A percentile compares a stretch with the other conserved stretches of the same genome.
phyloP scores from a whole-genome alignment of 1,139 yeast species.

The Pneumocystis oryctolagi region DNA sequence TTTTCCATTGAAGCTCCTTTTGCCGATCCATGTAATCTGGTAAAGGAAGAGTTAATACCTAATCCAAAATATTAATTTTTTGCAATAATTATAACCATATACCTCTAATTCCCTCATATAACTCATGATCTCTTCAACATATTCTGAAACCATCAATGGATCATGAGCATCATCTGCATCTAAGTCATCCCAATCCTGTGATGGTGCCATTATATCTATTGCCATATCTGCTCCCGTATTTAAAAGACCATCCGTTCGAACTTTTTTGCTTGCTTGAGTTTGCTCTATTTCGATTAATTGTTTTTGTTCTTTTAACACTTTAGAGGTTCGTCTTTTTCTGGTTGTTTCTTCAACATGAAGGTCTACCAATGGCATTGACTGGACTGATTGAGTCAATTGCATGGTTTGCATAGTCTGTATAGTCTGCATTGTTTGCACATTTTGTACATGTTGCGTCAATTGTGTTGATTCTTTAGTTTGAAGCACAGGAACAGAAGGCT shows the following conservation, averaged over 20 bases:
- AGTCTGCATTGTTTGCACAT: too few species aligned
- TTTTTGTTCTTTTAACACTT: not conserved
- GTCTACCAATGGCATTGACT: not conserved
- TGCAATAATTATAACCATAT: not conserved
- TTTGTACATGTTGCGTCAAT: not conserved
- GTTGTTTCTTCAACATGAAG: not conserved
- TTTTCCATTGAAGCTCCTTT: slow-evolving; percentile 61
- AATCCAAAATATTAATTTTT: not conserved
- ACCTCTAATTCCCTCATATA: slow-evolving; percentile 60
- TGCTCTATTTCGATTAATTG: not conserved
- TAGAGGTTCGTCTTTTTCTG: not conserved
- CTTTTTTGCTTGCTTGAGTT: not conserved
- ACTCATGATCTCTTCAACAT: slow-evolving; percentile 71
- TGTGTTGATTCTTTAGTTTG: not conserved
- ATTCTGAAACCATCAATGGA: slow-evolving; percentile 90
- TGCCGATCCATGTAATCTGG: slow-evolving; percentile 61
- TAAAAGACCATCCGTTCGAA: not conserved
- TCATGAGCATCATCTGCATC: slow-evolving; percentile 85
- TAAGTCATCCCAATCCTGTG: slow-evolving; percentile 58
- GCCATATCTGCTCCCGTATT: not conserved
- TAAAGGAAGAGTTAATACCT: slow-evolving; percentile 56
- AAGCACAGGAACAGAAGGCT: not conserved
- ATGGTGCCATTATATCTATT: not conserved
- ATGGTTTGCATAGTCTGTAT: not conserved
- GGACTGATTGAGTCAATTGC: not conserved